Evolutionary conservation across 169 alveolate genomes (phyloP).

Genomic region (Miamiensis avidus): DNA sequence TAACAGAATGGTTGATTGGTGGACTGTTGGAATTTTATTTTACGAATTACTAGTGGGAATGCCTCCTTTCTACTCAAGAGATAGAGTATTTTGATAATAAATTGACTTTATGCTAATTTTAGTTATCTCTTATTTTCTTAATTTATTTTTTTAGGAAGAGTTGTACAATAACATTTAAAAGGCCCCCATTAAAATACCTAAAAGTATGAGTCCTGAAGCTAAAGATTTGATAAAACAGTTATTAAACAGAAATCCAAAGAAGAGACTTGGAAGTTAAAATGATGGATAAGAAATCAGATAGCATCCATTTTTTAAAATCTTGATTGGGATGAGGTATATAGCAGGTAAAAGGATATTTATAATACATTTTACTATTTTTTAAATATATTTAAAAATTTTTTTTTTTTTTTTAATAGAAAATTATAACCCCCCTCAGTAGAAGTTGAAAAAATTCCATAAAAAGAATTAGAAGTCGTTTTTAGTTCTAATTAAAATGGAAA

Average conservation of each 20-base stretch:
- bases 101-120: not conserved
- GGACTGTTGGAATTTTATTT: slow-evolving; percentile 78
- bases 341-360: not conserved
- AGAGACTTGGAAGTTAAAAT: slow-evolving; percentile 72
- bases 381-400: no score
- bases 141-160: not conserved
- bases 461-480: not conserved
- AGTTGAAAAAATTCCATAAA: not conserved
- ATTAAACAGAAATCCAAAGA: slow-evolving; percentile 72
- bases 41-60: slow-evolving; percentile 87
- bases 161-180: slow-evolving; percentile 68
- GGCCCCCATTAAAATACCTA: slow-evolving; percentile 76
- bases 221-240: slow-evolving; percentile 63
- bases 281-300: slow-evolving; percentile 77
- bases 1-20: slow-evolving; percentile 78
- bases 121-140: no score
- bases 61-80: slow-evolving; percentile 77
- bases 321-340: slow-evolving; percentile 66
- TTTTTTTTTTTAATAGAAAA: not conserved
- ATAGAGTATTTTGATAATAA: slow-evolving; percentile 34
- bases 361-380: not conserved
- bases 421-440: not conserved
- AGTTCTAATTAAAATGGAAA: no score
- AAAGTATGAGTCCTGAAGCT: slow-evolving; percentile 69
- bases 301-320: slow-evolving; percentile 74